Base-by-base conservation (phyloP, 257 asterid species). In the Jasminum sambac region DNA sequence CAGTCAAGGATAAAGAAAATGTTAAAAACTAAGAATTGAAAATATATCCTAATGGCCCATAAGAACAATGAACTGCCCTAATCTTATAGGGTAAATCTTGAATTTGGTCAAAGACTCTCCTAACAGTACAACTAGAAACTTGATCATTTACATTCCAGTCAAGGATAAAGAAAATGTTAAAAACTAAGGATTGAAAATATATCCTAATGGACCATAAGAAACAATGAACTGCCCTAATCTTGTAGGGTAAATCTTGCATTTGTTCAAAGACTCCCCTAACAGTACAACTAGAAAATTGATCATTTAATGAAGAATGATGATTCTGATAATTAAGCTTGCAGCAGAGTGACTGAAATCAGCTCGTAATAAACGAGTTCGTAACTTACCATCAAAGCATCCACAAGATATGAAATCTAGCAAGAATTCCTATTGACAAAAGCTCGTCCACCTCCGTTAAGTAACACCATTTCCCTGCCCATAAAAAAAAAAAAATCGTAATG, bases 301-400 rank as follows among this genome's bases (percentile, higher is more conserved):
- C 72, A 66, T 68, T 68, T 70, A 60, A n/a, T n/a, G n/a, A 81
- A 71, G 69, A 75, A 71, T 68, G 64, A 39, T 67, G 34, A 67
- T 57, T 66, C 46, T 37, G 62, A 46, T 66, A 42, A 40, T 46
- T 57, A 58, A 55, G 42, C 66, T 44, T 46, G 58, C 72, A 14
- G 60, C 66, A 21, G 21, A 58, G 50, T 58, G 36, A 41, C 62
- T 34, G 17, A 38, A 26, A 59, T 57, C 60, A 37, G 41, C 69
- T 17, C 26, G 17, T 37, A 43, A 64, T 70, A 25, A 25, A 24
- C 69, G 67, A 39, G 34, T 46, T 76, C 67, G 26, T 55, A 72
- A 72, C 58, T 65, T 59, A 52, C 77, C 67, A 55, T 74, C 43
- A 30, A 63, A 68, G 55, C 62, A 58, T 66, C 55, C 70, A 48